Evolutionary conservation across 2,329 filamentous ascomycete species (phyloP), one percentile per base, ranked within the genome.

Genomic region (Alternaria panax): DNA sequence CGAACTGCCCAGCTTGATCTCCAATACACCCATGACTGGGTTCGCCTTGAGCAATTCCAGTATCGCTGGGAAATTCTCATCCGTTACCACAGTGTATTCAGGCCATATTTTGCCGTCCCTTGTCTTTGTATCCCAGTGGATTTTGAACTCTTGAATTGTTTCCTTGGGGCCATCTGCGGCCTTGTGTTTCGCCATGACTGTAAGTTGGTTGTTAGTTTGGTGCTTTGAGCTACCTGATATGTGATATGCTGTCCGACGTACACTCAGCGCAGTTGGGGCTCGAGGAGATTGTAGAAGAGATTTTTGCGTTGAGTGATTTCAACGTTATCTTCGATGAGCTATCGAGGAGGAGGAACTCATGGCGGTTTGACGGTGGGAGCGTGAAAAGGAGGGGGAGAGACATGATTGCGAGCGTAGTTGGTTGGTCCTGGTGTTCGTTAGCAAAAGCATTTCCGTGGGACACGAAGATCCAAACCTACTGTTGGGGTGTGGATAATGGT

Each of bases 361-460:
- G 75, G 24, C 74, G 66, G 64, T 65, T 71, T 11, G 66, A 69
- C 20, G 74, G 74, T 3, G 74, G 71, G 20, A 76, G 53, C 16
- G 73, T 76, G 68, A 77, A 76, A 63, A 77, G 64, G 63, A 77
- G 34, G 28, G 75, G 74, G 43, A 75, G 60, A 16, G 69, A 67
- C 68, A 71, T 72, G 27, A 28, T 62, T 57, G 55, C 30, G 16
- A n/a, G 12, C 36, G 48, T 20, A 8, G 4, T 11, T 27, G 6
- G 7, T 24, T 20, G 24, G 5, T 22, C 3, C 24, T 20, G 8
- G 6, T 40, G 16, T 6, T 41, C 20, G 6, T 41, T 41, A 24
- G 38, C 20, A 41, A 41, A 14, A 41, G 11, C 38, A 24, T 16
- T 3, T 41, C 12, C 11, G 14, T 7, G 16, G 11, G 11, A 24